Conservation (phyloP, 1,139 yeast species). For the Sporopachydermia cereana region DNA sequence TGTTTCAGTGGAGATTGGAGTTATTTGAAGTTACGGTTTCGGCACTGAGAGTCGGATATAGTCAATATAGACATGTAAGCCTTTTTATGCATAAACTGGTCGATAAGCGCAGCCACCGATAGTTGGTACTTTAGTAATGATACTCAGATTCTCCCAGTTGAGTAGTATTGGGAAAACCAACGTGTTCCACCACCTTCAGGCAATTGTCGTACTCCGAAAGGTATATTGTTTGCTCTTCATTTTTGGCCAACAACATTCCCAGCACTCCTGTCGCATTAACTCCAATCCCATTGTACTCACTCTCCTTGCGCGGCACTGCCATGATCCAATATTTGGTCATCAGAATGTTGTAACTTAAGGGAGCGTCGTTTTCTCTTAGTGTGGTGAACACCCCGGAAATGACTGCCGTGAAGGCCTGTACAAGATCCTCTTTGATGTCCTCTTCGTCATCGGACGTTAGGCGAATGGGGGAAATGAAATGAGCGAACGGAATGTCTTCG, state of each 20-base stretch:
- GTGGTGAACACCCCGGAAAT: constrained; percentile 61
- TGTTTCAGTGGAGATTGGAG: no score
- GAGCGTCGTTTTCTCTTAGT: constrained; percentile 32
- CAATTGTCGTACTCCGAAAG: constrained; percentile 20
- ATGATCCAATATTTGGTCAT: constrained; percentile 77
- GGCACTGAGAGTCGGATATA: no score
- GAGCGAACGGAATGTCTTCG: constrained; percentile 63
- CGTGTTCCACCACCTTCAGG: constrained; percentile 34
- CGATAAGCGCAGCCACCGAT: no score
- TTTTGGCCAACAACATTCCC: constrained; percentile 70
- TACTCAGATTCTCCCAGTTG: constrained; percentile 33
- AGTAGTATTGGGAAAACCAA: constrained; percentile 56
- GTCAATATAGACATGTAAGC: no score
- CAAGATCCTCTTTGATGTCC: constrained; percentile 41
- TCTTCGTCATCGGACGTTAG: constrained; percentile 25
- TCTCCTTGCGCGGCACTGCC: constrained; percentile 57
- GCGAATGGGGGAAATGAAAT: constrained; percentile 62
- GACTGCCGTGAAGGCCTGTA: constrained; percentile 55
- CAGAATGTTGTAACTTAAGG: constrained; percentile 55
- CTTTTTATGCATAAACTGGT: no score
- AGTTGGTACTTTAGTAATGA: constrained; percentile 31
- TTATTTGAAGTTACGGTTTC: no score
- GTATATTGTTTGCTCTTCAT: constrained; percentile 33
- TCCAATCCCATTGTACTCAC: constrained; percentile 34
- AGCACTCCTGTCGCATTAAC: constrained; percentile 73